These are phyloP conservation scores for Malassezia yamatoensis DNA, from an alignment of 1,284 basidiomycete genomes.

Conservation along the genomic window DNA sequence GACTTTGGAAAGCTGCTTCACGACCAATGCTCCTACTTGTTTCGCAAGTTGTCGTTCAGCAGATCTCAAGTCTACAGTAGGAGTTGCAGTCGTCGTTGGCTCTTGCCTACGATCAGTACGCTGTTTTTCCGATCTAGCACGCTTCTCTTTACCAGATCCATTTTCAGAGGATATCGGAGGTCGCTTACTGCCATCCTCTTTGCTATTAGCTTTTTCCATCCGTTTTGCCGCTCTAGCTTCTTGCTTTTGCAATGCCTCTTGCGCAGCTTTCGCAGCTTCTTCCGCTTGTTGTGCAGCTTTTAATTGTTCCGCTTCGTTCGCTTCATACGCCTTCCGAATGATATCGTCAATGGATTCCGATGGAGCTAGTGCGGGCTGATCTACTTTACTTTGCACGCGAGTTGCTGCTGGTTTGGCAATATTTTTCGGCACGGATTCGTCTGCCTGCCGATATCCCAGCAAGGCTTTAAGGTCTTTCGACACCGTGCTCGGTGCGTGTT, in stretches of 20 bases:
- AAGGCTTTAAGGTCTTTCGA: conserved; percentile 22
- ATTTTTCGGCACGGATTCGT: not conserved
- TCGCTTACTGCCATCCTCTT: too few relatives aligned
- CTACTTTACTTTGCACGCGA: not conserved
- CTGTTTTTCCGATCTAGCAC: too few relatives aligned
- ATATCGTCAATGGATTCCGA: conserved; percentile 39
- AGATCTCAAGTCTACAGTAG: conserved; percentile 7
- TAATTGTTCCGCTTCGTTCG: conserved; percentile 19
- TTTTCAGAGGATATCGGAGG: not conserved
- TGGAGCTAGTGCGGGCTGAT: not conserved
- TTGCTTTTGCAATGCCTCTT: conserved; percentile 17
- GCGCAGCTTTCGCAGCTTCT: not conserved
- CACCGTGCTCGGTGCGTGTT: conserved; percentile 27
- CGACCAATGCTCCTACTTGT: conserved; percentile 77
- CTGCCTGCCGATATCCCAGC: conserved; percentile 9
- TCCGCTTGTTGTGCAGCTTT: conserved; percentile 9
- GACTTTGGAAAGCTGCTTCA: conserved; percentile 82
- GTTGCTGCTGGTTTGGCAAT: not conserved
- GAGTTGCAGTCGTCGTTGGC: conserved; percentile 18
- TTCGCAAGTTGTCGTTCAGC: conserved; percentile 56
- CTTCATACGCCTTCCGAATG: conserved; percentile 41
- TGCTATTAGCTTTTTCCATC: not conserved
- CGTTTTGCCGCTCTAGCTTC: conserved; percentile 4
- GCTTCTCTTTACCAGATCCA: conserved; percentile 1
- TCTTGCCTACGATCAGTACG: conserved; percentile 2